Evolutionary conservation across 2,329 filamentous ascomycete species (phyloP).

Genomic region (Trichoderma sp.): DNA sequence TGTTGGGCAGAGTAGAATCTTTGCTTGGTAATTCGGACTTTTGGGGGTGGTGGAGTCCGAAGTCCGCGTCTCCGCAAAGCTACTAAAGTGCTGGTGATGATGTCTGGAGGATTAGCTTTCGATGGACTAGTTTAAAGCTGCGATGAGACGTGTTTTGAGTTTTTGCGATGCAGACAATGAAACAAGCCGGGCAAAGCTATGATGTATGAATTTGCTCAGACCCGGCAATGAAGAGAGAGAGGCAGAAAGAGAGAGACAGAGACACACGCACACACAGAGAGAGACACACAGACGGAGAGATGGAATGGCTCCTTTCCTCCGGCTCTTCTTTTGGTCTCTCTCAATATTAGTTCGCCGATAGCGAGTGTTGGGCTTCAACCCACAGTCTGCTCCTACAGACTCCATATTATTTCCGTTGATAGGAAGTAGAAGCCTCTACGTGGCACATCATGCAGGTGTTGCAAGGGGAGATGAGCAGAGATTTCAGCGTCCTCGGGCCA

Average conservation of each 20-base stretch:
- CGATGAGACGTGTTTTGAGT: background rate
- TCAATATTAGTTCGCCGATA: background rate
- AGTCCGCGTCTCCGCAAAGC: slow-evolving; percentile 19
- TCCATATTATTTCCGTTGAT: background rate
- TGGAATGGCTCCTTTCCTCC: background rate
- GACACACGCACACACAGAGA: too few species aligned
- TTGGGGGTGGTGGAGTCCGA: slow-evolving; percentile 8
- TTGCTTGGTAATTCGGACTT: slow-evolving; percentile 14
- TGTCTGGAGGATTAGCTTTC: background rate
- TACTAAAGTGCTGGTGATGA: background rate
- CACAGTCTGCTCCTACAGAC: background rate
- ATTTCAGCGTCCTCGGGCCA: background rate
- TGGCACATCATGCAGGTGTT: slow-evolving; percentile 1
- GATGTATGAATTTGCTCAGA: background rate
- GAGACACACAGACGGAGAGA: too few species aligned
- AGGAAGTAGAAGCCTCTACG: background rate
- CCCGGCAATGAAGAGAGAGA: background rate
- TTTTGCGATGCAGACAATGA: background rate
- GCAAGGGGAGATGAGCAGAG: background rate
- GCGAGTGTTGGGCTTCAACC: background rate
- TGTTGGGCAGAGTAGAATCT: slow-evolving; percentile 7
- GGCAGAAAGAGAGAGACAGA: too few species aligned
- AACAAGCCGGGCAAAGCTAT: background rate
- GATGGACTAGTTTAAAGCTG: background rate
- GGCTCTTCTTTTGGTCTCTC: background rate